phyloP scores from a whole-genome alignment of 2,329 filamentous ascomycete species.

The Penicillium oxalicum region DNA sequence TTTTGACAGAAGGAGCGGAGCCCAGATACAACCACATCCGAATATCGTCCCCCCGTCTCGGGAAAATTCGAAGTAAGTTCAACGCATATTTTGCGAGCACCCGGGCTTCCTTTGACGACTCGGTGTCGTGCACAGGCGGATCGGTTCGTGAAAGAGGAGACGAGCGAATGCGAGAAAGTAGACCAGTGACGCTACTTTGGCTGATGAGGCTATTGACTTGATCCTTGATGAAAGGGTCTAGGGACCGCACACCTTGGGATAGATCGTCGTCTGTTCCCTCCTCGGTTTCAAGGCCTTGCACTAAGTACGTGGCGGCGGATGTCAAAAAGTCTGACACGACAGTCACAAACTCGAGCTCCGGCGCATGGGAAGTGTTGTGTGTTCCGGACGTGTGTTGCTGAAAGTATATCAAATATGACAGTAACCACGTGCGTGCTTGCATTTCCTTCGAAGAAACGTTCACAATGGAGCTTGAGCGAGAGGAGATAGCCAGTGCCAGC shows the following conservation, averaged over 20 bases:
- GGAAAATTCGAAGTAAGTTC: conserved; percentile 79
- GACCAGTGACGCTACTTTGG: conserved; percentile 63
- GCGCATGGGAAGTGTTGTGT: conserved; percentile 33
- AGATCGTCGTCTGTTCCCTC: conserved; percentile 24
- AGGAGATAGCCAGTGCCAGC: conserved; percentile 35
- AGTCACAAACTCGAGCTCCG: conserved; percentile 50
- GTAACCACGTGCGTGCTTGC: conserved; percentile 49
- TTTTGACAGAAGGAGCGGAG: conserved; percentile 46
- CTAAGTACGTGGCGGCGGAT: conserved; percentile 51
- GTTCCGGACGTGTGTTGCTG: conserved; percentile 44
- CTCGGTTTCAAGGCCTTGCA: conserved; percentile 44
- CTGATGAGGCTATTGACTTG: conserved; percentile 68
- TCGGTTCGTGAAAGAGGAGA: conserved; percentile 21
- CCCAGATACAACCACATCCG: conserved; percentile 90
- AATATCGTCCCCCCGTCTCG: conserved; percentile 74
- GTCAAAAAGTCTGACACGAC: conserved; percentile 53
- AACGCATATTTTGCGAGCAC: conserved; percentile 80
- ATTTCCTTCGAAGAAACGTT: conserved; percentile 29
- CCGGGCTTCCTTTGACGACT: conserved; percentile 56
- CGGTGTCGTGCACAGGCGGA: conserved; percentile 21
- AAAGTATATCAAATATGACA: conserved; percentile 56
- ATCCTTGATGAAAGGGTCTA: conserved; percentile 53
- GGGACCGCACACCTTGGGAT: conserved; percentile 24
- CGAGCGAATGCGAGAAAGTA: conserved; percentile 45
- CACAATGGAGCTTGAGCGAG: conserved; percentile 23